A percentile compares a stretch with the other conserved stretches of the same genome.
Conservation (phyloP, 345 rosid species). For the Citropsis articulata region DNA sequence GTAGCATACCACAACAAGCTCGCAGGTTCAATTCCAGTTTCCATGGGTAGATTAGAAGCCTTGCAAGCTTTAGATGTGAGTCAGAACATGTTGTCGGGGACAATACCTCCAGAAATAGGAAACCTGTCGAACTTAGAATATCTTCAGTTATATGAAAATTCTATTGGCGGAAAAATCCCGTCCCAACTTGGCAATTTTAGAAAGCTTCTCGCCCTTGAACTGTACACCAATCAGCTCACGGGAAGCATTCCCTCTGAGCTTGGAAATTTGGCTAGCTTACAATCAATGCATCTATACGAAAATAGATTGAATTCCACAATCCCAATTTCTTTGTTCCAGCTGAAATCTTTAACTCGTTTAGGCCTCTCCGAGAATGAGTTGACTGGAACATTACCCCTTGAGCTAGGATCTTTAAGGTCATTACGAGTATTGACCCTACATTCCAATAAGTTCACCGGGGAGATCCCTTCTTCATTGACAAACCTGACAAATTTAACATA, state of each 20-base stretch:
- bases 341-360: conserved; percentile 50
- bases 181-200: conserved; percentile 55
- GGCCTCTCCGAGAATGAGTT: conserved; percentile 66
- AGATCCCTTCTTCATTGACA: conserved; percentile 62
- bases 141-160: conserved; percentile 42
- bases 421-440: conserved; percentile 60
- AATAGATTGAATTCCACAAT: conserved; percentile 68
- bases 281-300: conserved; percentile 39
- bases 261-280: conserved; percentile 52
- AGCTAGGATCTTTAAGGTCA: conserved; percentile 56
- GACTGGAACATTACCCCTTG: conserved; percentile 50
- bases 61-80: conserved; percentile 57
- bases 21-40: conserved; percentile 58
- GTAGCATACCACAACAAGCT: conserved; percentile 42
- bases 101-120: conserved; percentile 63
- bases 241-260: conserved; percentile 70
- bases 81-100: conserved; percentile 55
- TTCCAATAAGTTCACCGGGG: conserved; percentile 53
- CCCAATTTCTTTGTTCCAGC: conserved; percentile 54
- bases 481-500: conserved; percentile 60
- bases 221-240: conserved; percentile 47
- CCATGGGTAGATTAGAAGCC: conserved; percentile 48
- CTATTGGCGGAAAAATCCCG: conserved; percentile 62
- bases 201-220: conserved; percentile 49
- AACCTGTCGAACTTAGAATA: conserved; percentile 51